Conservation (phyloP, 305 asterid genomes). For the Solanum hybrid region DNA sequence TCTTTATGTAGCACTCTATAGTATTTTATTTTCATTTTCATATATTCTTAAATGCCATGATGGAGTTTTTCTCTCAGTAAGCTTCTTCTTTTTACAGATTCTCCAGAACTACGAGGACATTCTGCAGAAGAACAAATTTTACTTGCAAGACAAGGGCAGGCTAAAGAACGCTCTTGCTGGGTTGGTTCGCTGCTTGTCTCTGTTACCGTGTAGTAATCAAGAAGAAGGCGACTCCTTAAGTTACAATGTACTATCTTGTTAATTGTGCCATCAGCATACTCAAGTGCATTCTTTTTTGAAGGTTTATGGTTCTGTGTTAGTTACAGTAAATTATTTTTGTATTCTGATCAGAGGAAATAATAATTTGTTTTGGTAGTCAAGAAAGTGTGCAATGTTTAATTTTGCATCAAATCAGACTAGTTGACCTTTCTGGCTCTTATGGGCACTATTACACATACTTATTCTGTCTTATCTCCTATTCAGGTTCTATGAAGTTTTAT, state of each 20-base stretch:
- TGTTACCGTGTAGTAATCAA: conserved; percentile 48
- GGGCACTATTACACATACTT: neutral
- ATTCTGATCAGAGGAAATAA: neutral
- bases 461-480: neutral
- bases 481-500: neutral
- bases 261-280: conserved; percentile 1
- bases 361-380: neutral
- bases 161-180: conserved; percentile 68
- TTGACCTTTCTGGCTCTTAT: neutral
- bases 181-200: conserved; percentile 62
- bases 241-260: conserved; percentile 46
- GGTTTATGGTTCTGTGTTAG: neutral
- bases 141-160: conserved; percentile 67
- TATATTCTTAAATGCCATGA: neutral
- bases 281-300: neutral
- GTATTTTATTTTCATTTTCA: neutral
- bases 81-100: conserved; percentile 38
- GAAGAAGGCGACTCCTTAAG: conserved; percentile 32
- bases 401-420: neutral
- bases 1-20: neutral
- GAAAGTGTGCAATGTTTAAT: neutral
- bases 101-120: conserved; percentile 59
- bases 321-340: neutral
- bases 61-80: neutral
- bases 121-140: conserved; percentile 61